Evolutionary conservation across 306 rosid genomes (phyloP), one percentile per base, ranked within the genome.

Genomic region (Pachyrhizus erosus): DNA sequence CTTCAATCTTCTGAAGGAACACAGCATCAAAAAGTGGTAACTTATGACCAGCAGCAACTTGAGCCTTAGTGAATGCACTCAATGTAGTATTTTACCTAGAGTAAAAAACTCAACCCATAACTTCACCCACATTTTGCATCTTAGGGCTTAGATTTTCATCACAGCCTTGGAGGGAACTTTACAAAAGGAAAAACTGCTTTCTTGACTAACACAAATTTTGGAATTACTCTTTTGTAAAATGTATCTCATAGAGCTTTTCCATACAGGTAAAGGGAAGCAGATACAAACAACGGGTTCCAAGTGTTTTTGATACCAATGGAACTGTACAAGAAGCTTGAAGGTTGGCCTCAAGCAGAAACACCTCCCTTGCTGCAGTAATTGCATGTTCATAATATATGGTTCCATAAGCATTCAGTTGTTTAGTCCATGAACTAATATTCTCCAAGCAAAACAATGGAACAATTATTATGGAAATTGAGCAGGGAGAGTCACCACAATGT

Each of bases 71-170:
- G 79, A 96, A 96, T 83, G 99, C 34, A 31, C 4, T 31, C 34
- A 31, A 4, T 31, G 34, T 96, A 75, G 85, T 82, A 73, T 91
- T 87, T 72, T 91, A 96, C 54, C 72, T 58, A 45, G 54, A 86
- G 82, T 48, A 7, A 51, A 51, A 54, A 54, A 20, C 61, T 93
- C 98, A 80, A 64, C 99, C 99, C 98, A 90, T 93, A 60, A 95
- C 98, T 89, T 95, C 97, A 45, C 97, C 98, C 2, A 98, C 91
- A 90, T 97, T 95, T 29, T 96, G 92, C 99, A 96, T 96, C 92
- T 93, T 96, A 52, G 96, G 97, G 73, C 98, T 94, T 26, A 93
- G 82, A 85, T 87, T 84, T 52, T 93, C 91, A 46, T 93, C 97
- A 21, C 94, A 90, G 39, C 99, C 98, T 37, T 0, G 9, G 57